A percentile compares a stretch with the other conserved stretches of the same genome.
These are phyloP conservation scores for Avena sativa DNA, from an alignment of 176 grass and related monocot genomes.

Conservation along the genomic window DNA sequence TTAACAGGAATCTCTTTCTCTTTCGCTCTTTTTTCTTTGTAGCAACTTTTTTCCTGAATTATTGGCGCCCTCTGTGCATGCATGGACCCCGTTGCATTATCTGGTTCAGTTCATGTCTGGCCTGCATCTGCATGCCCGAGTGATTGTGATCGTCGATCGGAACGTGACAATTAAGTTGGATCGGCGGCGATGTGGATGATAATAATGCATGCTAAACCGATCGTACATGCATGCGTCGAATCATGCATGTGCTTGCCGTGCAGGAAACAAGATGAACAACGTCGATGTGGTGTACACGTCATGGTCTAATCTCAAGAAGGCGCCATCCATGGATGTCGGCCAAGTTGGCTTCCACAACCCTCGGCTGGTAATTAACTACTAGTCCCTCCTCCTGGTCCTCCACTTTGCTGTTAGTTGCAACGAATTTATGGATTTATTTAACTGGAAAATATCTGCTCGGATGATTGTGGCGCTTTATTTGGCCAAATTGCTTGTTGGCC, in stretches of 20 bases:
- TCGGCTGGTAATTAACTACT: conserved; percentile 60
- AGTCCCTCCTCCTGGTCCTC: neutral
- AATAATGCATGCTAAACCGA: neutral
- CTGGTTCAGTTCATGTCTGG: conserved; percentile 9
- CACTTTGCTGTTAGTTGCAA: neutral
- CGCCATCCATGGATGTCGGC: conserved; percentile 94
- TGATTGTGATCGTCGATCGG: conserved; percentile 36
- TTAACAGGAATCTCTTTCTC: conserved; percentile 31
- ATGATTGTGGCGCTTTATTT: neutral
- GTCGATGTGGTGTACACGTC: conserved; percentile 92
- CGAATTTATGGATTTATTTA: neutral
- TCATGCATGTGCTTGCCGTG: conserved; percentile 45
- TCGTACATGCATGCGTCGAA: conserved; percentile 2
- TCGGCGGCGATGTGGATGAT: neutral
- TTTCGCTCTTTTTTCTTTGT: conserved; percentile 7
- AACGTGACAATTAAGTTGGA: conserved; percentile 20
- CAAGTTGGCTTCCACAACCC: conserved; percentile 95
- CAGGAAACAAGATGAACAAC: conserved; percentile 99
- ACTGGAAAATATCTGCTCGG: neutral
- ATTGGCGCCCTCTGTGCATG: conserved; percentile 37
- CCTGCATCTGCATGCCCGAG: neutral
- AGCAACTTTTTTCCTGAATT: conserved; percentile 33
- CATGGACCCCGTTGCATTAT: conserved; percentile 44
- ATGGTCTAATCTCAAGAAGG: conserved; percentile 98
- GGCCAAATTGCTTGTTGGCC: conserved; percentile 26